A percentile compares a stretch with the other conserved stretches of the same genome.
These are phyloP conservation scores for Colletotrichum aenigma DNA, from an alignment of 2,329 filamentous ascomycete species.

Conservation along the genomic window DNA sequence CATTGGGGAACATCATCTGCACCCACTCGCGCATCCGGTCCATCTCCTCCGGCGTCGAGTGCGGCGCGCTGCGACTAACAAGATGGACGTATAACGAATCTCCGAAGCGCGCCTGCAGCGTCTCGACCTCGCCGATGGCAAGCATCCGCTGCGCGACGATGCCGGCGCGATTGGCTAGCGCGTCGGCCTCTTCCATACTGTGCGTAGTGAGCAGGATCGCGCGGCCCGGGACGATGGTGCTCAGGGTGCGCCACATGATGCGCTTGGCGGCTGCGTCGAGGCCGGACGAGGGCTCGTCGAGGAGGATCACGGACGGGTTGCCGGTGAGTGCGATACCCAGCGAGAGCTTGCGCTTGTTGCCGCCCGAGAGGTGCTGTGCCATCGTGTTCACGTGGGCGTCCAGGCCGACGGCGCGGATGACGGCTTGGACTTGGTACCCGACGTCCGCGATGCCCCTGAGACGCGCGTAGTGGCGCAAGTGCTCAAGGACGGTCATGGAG, in stretches of 20 bases:
- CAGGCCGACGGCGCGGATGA: constrained; percentile 81
- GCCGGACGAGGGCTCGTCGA: constrained; percentile 88
- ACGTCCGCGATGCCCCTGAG: constrained; percentile 79
- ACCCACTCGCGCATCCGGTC: constrained; percentile 71
- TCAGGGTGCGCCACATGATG: constrained; percentile 89
- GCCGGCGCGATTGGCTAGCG: constrained; percentile 80
- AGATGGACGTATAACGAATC: constrained; percentile 83
- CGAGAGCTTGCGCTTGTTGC: constrained; percentile 89
- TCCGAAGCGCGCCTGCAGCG: constrained; percentile 76
- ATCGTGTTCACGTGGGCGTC: constrained; percentile 72
- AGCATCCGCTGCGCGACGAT: constrained; percentile 89
- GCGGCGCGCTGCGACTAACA: constrained; percentile 75
- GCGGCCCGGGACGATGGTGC: constrained; percentile 73
- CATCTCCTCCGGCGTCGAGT: constrained; percentile 74
- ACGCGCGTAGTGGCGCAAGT: constrained; percentile 85
- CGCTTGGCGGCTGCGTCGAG: constrained; percentile 91
- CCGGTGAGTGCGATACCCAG: constrained; percentile 92
- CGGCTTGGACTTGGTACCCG: constrained; percentile 75
- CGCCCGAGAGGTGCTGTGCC: constrained; percentile 81
- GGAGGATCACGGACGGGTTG: constrained; percentile 83
- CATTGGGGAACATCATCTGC: constrained; percentile 60
- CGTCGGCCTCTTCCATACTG: constrained; percentile 94
- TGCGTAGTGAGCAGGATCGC: constrained; percentile 91
- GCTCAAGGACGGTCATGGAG: constrained; percentile 86
- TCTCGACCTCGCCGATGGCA: constrained; percentile 76